Percentiles rank a stretch among this genome's conserved stretches.
phyloP scores from a whole-genome alignment of 2,329 filamentous ascomycete species.

The Fusarium hostae region DNA sequence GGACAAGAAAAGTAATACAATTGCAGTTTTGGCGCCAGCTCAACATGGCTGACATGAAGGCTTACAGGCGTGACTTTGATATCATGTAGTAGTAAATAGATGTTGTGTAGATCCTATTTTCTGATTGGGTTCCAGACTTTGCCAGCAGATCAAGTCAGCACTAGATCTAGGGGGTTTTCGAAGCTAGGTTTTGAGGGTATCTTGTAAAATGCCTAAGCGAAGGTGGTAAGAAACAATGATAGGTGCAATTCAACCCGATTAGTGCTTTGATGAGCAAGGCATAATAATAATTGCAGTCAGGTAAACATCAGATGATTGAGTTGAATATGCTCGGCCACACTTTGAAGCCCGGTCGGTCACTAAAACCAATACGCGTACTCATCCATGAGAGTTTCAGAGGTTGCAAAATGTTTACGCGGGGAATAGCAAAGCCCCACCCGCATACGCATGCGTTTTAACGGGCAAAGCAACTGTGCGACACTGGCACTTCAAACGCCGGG shows the following conservation, averaged over 20 bases:
- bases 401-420: constrained; percentile 8
- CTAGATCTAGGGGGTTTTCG: constrained; percentile 1
- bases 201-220: background rate
- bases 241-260: background rate
- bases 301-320: background rate
- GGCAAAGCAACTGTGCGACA: constrained; percentile 12
- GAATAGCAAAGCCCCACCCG: constrained; percentile 21
- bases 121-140: background rate
- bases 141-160: constrained; percentile 4
- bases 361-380: constrained; percentile 25
- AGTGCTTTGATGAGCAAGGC: constrained; percentile 1
- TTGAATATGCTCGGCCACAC: background rate
- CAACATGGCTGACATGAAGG: background rate
- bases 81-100: background rate
- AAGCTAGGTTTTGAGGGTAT: background rate
- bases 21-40: background rate
- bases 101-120: background rate
- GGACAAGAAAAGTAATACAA: background rate
- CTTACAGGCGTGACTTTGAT: background rate
- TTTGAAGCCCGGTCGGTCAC: background rate
- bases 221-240: background rate
- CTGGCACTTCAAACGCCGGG: constrained; percentile 1
- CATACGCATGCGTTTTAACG: constrained; percentile 5
- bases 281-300: background rate
- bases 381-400: background rate